Percentiles rank a stretch among this genome's conserved stretches.
Conservation (phyloP, 108 stramenopile species). For the Cyclotella baltica region DNA sequence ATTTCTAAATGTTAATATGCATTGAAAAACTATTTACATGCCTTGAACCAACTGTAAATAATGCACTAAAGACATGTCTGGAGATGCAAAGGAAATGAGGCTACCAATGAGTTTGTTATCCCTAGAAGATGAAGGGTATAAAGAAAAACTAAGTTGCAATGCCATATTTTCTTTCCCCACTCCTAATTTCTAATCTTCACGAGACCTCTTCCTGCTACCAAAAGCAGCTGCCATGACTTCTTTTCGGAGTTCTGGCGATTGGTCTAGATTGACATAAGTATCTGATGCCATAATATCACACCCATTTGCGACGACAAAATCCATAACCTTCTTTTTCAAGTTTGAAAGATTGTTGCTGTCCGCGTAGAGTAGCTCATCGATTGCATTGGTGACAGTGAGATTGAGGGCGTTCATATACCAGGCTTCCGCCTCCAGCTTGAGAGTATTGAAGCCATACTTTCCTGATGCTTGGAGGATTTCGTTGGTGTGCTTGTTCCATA, state of each 20-base stretch:
- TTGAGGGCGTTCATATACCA: slow-evolving; percentile 1
- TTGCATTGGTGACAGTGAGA: slow-evolving; percentile 18
- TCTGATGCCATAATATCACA: slow-evolving; percentile 18
- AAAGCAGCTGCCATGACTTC: background rate
- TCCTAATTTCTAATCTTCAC: background rate
- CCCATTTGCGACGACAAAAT: slow-evolving; percentile 24
- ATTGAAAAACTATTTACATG: too few species aligned
- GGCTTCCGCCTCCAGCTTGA: slow-evolving; percentile 40
- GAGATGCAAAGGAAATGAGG: too few species aligned
- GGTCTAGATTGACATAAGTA: background rate
- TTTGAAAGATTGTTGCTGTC: slow-evolving; percentile 20
- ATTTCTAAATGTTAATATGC: too few species aligned
- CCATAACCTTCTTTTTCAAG: slow-evolving; percentile 29
- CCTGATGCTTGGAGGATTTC: slow-evolving; percentile 39
- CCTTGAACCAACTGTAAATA: too few species aligned
- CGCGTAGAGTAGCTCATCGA: slow-evolving; percentile 26
- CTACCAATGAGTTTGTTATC: too few species aligned
- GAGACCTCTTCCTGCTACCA: background rate
- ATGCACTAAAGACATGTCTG: too few species aligned
- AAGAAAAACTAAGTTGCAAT: too few species aligned
- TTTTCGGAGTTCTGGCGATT: background rate
- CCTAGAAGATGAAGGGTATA: too few species aligned
- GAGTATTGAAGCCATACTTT: slow-evolving; percentile 22
- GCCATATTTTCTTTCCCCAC: too few species aligned
- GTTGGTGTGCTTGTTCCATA: slow-evolving; percentile 20